Evolutionary conservation across 2,329 filamentous ascomycete species (phyloP).

Genomic region (Metarhizium anisopliae): DNA sequence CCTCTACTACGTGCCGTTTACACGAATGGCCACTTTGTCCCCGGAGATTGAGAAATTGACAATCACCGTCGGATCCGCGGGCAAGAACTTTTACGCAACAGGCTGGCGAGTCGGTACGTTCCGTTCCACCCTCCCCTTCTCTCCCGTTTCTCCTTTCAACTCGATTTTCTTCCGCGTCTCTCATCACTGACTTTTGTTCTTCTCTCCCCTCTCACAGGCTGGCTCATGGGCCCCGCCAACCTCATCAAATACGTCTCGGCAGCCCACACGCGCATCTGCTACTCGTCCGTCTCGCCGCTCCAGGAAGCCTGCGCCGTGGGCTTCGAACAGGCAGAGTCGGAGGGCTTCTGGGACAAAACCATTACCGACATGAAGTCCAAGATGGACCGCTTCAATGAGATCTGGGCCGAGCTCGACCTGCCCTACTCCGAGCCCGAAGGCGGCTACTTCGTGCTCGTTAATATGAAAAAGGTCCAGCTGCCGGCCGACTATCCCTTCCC

Average conservation of each 20-base stretch:
- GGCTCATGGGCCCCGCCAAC: slow-evolving; percentile 82
- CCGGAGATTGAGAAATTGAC: slow-evolving; percentile 84
- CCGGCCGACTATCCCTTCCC: slow-evolving; percentile 84
- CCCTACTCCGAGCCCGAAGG: slow-evolving; percentile 90
- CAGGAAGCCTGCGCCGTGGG: slow-evolving; percentile 92
- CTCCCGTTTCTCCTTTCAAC: neutral
- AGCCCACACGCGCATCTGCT: slow-evolving; percentile 94
- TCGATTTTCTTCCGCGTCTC: neutral
- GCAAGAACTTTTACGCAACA: slow-evolving; percentile 97
- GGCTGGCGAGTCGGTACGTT: slow-evolving; percentile 74
- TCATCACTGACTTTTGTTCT: neutral
- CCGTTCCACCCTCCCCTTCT: neutral
- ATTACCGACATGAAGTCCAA: slow-evolving; percentile 84
- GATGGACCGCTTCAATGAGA: slow-evolving; percentile 75
- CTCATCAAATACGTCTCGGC: slow-evolving; percentile 86
- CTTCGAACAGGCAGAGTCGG: slow-evolving; percentile 78
- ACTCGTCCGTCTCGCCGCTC: slow-evolving; percentile 82
- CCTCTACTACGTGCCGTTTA: slow-evolving; percentile 92
- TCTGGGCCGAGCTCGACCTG: slow-evolving; percentile 66
- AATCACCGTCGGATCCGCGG: slow-evolving; percentile 87
- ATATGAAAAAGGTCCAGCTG: slow-evolving; percentile 79
- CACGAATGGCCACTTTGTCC: slow-evolving; percentile 80
- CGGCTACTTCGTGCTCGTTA: slow-evolving; percentile 94
- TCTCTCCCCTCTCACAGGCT: slow-evolving; percentile 41
- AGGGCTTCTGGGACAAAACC: slow-evolving; percentile 80